A percentile compares a stretch with the other conserved stretches of the same genome.
Conservation (phyloP, 179 eudicot species). For the Pouteria campechiana region DNA sequence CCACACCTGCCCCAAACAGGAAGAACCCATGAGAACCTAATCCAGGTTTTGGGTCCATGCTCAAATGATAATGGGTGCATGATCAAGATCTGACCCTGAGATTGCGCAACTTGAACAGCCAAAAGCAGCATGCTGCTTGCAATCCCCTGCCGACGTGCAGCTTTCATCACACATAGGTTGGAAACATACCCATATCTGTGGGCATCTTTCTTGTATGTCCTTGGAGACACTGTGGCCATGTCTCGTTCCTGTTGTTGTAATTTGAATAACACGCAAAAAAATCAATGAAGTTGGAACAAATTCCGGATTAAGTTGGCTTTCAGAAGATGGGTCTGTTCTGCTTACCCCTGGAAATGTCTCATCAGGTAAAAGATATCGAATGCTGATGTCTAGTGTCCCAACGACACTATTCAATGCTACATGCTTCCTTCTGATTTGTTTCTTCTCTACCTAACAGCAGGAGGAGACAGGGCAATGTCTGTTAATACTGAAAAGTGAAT, state of each 20-base stretch:
- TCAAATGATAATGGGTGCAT: background rate
- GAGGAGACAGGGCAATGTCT: background rate
- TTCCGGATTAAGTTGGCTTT: background rate
- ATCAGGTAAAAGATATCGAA: conserved; percentile 40
- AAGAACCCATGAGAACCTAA: background rate
- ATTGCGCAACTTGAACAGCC: conserved; percentile 49
- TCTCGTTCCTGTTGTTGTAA: conserved; percentile 31
- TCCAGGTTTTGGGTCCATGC: background rate
- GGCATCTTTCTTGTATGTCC: conserved; percentile 13
- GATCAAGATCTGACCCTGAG: conserved; percentile 32
- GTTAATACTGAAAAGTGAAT: background rate
- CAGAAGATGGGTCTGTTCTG: background rate
- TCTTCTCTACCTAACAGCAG: conserved; percentile 40
- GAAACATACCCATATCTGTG: conserved; percentile 51
- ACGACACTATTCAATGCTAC: conserved; percentile 51
- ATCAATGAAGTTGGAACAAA: background rate
- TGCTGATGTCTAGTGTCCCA: conserved; percentile 72
- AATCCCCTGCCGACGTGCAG: conserved; percentile 68
- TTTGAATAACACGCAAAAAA: background rate
- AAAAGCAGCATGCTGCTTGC: conserved; percentile 64
- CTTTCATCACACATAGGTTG: conserved; percentile 64
- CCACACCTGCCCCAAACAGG: conserved; percentile 47
- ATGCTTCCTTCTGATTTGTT: conserved; percentile 25
- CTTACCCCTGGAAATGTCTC: conserved; percentile 82
- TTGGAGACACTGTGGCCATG: conserved; percentile 28